Conservation (phyloP, 768 basidiomycete species). For the Mycena alexandri region DNA sequence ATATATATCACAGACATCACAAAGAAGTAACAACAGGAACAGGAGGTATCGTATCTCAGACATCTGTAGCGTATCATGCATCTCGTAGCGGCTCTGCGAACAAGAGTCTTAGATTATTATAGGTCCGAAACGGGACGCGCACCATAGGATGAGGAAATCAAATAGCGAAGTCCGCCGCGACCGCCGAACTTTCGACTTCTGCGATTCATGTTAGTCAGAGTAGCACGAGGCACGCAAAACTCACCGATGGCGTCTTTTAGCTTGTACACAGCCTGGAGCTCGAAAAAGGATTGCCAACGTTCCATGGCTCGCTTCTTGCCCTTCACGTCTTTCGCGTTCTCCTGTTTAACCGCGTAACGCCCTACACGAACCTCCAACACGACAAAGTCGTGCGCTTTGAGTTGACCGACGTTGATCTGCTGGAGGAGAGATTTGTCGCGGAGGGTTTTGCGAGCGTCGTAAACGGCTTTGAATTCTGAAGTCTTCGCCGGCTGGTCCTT, state of each 20-base stretch:
- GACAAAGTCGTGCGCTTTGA: not conserved
- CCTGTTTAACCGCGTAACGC: not conserved
- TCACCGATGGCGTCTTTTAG: not conserved
- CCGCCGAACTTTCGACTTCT: too few relatives aligned
- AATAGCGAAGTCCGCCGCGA: too few relatives aligned
- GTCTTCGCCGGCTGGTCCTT: slow-evolving; percentile 3
- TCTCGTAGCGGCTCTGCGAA: too few relatives aligned
- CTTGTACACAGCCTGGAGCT: slow-evolving; percentile 3
- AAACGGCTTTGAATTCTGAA: not conserved
- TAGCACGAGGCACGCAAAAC: not conserved
- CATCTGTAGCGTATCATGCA: too few relatives aligned
- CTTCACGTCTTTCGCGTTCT: not conserved
- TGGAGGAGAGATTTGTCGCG: not conserved
- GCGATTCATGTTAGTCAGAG: too few relatives aligned
- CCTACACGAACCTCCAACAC: not conserved
- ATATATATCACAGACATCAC: too few relatives aligned
- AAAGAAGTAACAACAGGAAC: too few relatives aligned
- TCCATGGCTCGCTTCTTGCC: slow-evolving; percentile 6
- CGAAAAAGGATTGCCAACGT: slow-evolving; percentile 9
- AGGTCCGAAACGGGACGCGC: too few relatives aligned
- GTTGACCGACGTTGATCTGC: slow-evolving; percentile 3
- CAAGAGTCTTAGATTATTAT: too few relatives aligned
- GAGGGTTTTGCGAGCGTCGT: not conserved
- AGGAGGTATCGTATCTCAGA: too few relatives aligned
- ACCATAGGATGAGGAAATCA: too few relatives aligned